phyloP scores from a whole-genome alignment of 257 asterid species.

The Solanum bulbocastanum region DNA sequence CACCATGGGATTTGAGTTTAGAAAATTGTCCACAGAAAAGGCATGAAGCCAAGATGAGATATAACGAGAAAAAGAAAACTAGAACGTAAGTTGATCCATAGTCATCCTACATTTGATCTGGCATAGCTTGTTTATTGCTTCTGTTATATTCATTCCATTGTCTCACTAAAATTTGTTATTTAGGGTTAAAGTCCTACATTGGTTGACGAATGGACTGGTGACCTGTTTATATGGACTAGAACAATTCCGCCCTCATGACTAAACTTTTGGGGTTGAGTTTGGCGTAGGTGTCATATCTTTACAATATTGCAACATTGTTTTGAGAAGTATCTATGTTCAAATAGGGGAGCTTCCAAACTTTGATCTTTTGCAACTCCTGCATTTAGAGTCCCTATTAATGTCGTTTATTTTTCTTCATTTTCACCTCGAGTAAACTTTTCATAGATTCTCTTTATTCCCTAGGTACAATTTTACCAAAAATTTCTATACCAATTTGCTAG shows the following conservation, averaged over 20 bases:
- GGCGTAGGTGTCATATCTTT: neutral
- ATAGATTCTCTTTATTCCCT: neutral
- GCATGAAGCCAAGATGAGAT: slow-evolving; percentile 81
- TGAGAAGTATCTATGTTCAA: neutral
- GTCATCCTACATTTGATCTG: neutral
- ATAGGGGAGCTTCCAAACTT: neutral
- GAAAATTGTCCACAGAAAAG: slow-evolving; percentile 59
- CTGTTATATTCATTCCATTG: neutral
- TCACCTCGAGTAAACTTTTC: neutral
- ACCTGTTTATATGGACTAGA: neutral
- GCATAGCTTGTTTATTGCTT: neutral
- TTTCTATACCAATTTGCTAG: neutral
- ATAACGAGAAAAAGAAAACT: slow-evolving; percentile 73
- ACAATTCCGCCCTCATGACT: neutral
- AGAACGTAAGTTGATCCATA: slow-evolving; percentile 35
- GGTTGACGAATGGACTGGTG: neutral
- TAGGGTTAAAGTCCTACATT: neutral
- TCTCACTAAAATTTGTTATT: neutral
- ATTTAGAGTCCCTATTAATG: neutral
- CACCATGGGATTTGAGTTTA: slow-evolving; percentile 49
- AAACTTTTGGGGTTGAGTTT: neutral
- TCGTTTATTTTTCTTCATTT: neutral
- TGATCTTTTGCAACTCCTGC: neutral
- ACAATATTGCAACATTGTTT: neutral
- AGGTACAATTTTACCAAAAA: neutral